Conservation (phyloP, 768 basidiomycete species). For the Mycena floridula region DNA sequence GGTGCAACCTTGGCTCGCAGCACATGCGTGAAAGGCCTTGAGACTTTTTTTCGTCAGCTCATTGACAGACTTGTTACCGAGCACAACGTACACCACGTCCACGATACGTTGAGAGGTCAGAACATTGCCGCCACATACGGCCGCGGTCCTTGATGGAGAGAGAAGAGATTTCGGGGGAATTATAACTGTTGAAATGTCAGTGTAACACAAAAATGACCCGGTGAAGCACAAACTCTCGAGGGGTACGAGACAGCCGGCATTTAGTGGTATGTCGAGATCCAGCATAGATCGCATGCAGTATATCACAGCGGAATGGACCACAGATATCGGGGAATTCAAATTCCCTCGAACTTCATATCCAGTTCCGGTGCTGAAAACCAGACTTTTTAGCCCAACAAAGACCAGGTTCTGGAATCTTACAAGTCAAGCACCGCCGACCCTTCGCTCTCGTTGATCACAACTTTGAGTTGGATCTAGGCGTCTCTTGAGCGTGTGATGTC, state of each 20-base stretch:
- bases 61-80: no score
- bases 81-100: constrained; percentile 89
- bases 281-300: constrained; percentile 89
- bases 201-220: neutral
- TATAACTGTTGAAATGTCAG: constrained; percentile 41
- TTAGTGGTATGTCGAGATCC: constrained; percentile 83
- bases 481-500: neutral
- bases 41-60: no score
- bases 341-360: constrained; percentile 82
- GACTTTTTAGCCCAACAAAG: no score
- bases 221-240: constrained; percentile 50
- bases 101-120: constrained; percentile 90
- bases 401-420: no score
- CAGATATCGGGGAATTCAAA: constrained; percentile 79
- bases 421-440: constrained; percentile 88
- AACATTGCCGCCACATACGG: constrained; percentile 92
- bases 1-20: constrained; percentile 91
- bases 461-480: constrained; percentile 60
- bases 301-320: constrained; percentile 83
- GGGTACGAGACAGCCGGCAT: constrained; percentile 90
- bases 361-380: constrained; percentile 67
- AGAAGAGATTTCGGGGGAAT: constrained; percentile 78
- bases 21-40: constrained; percentile 86
- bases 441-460: constrained; percentile 66
- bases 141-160: constrained; percentile 78